Conservation (phyloP, 2,329 filamentous ascomycete genomes). For the Macrophomina pseudophaseolina region DNA sequence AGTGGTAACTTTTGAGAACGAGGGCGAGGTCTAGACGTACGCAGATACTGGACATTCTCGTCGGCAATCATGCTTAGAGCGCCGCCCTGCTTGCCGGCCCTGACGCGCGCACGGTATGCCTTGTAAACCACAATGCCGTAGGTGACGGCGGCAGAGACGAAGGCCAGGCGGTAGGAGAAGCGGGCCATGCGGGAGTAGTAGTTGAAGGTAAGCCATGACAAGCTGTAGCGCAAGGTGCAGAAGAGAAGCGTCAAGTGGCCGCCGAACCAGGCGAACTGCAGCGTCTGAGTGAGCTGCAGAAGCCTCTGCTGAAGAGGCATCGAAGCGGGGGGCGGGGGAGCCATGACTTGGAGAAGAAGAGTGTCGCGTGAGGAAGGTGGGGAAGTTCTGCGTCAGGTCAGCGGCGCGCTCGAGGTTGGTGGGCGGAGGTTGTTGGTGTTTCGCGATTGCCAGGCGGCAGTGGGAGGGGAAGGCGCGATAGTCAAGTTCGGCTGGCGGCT, state of each 20-base stretch:
- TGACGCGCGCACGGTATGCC: slow-evolving; percentile 84
- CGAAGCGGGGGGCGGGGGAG: slow-evolving; percentile 73
- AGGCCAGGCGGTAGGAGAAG: slow-evolving; percentile 88
- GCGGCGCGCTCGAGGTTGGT: not conserved
- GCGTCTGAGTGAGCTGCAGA: slow-evolving; percentile 78
- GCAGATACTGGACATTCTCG: slow-evolving; percentile 97
- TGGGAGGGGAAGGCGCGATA: slow-evolving; percentile 17
- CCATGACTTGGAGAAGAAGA: slow-evolving; percentile 57
- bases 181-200: slow-evolving; percentile 76
- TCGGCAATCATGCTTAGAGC: slow-evolving; percentile 74
- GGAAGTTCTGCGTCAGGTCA: slow-evolving; percentile 19
- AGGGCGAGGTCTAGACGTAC: slow-evolving; percentile 60
- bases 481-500: slow-evolving; percentile 3
- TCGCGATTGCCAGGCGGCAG: not conserved
- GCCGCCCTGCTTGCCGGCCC: slow-evolving; percentile 71
- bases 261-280: slow-evolving; percentile 77
- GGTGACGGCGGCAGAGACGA: slow-evolving; percentile 85
- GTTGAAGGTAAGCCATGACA: slow-evolving; percentile 91
- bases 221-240: slow-evolving; percentile 77
- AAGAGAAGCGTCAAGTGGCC: slow-evolving; percentile 89
- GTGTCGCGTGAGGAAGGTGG: slow-evolving; percentile 36
- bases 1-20: not conserved
- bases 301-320: slow-evolving; percentile 77
- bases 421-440: not conserved
- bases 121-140: slow-evolving; percentile 99